Evolutionary conservation across 1,139 yeast genomes (phyloP).

Genomic region (Petasospora rhodanensis): DNA sequence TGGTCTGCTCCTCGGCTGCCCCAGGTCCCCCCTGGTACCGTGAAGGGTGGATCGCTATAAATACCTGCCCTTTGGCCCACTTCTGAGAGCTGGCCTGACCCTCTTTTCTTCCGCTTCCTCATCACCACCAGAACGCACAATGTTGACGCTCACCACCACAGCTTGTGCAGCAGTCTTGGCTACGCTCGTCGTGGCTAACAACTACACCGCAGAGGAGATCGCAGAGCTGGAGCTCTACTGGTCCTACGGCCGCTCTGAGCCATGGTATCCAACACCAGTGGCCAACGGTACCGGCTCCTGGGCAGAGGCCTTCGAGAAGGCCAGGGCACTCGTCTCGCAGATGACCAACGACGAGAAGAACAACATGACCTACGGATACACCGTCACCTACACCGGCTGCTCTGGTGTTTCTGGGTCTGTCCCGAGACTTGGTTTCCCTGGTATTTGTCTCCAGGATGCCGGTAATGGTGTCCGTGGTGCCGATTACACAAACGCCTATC

Average conservation of each 20-base stretch:
- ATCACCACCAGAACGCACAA: too few relatives aligned
- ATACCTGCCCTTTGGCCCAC: too few relatives aligned
- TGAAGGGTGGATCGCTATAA: too few relatives aligned
- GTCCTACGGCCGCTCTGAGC: conserved; percentile 9
- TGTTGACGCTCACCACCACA: too few relatives aligned
- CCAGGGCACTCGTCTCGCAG: conserved; percentile 43
- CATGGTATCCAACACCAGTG: conserved; percentile 16
- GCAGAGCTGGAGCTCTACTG: conserved; percentile 22
- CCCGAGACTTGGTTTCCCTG: conserved; percentile 49
- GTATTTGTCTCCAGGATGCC: conserved; percentile 58
- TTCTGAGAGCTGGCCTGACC: too few relatives aligned
- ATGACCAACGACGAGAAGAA: conserved; percentile 55
- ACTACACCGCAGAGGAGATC: not conserved
- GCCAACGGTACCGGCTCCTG: conserved; percentile 30
- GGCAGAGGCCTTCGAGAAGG: conserved; percentile 50
- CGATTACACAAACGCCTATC: conserved; percentile 52
- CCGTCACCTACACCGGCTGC: conserved; percentile 58
- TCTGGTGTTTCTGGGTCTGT: conserved; percentile 57
- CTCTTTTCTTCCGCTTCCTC: too few relatives aligned
- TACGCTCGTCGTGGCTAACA: too few relatives aligned
- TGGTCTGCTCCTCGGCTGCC: too few relatives aligned
- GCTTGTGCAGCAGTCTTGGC: too few relatives aligned
- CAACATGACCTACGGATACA: conserved; percentile 56
- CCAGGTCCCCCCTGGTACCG: too few relatives aligned
- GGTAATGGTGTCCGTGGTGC: conserved; percentile 61